Conservation (phyloP, 228 moss, liverwort and hornwort species). For the Sphagnum fallax region DNA sequence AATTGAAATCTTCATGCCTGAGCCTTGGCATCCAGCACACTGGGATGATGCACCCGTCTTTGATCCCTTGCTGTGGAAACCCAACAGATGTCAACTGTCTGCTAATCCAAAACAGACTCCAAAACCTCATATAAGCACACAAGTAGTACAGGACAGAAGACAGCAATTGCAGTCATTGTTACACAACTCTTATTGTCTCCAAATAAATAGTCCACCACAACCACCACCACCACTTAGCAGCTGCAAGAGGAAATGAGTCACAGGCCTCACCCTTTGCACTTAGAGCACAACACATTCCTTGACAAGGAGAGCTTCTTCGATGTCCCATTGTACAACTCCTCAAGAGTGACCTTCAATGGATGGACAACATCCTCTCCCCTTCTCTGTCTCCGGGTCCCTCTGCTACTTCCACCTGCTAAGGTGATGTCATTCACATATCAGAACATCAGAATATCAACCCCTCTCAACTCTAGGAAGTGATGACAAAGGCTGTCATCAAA, state of each 20-base stretch:
- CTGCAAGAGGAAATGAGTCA: too few species aligned
- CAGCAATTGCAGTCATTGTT: too few species aligned
- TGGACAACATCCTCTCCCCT: conserved; percentile 44
- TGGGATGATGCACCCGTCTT: conserved; percentile 32
- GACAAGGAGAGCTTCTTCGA: conserved; percentile 37
- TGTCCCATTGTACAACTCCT: conserved; percentile 31
- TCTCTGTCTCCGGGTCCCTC: conserved; percentile 22
- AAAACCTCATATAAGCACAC: too few species aligned
- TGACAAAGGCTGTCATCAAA: too few species aligned
- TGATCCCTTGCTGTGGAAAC: conserved; percentile 31
- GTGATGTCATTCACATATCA: neutral
- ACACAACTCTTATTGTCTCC: too few species aligned
- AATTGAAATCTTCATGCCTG: conserved; percentile 48
- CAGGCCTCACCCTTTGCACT: conserved; percentile 31
- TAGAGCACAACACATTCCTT: conserved; percentile 23
- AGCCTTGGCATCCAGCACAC: conserved; percentile 37
- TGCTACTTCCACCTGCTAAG: conserved; percentile 18
- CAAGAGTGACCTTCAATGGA: conserved; percentile 32
- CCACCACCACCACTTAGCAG: too few species aligned
- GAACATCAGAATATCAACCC: too few species aligned
- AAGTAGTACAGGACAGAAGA: too few species aligned
- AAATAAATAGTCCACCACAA: too few species aligned
- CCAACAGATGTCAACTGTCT: too few species aligned
- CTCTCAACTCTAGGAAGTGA: too few species aligned
- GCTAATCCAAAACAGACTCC: too few species aligned